These are phyloP conservation scores for Solanum hybrid DNA, from an alignment of 305 asterid genomes.

Conservation along the genomic window DNA sequence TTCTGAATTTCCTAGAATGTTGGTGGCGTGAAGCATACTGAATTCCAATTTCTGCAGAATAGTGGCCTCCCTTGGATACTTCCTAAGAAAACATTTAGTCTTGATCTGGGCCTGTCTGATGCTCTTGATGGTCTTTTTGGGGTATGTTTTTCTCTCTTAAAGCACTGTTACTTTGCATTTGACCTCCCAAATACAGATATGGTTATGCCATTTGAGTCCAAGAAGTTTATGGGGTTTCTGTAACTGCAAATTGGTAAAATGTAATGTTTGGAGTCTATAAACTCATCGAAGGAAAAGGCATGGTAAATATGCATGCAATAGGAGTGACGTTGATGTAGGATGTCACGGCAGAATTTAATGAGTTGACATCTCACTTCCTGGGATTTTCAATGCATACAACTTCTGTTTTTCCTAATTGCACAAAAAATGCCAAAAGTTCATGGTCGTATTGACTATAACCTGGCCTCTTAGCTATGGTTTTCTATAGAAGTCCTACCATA, in stretches of 20 bases:
- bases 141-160: slow-evolving; percentile 24
- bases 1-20: not conserved
- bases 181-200: not conserved
- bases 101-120: slow-evolving; percentile 58
- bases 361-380: not conserved
- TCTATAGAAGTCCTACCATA: not conserved
- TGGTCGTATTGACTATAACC: not conserved
- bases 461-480: not conserved
- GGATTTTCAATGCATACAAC: not conserved
- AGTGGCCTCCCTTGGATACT: slow-evolving; percentile 87
- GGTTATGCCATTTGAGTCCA: not conserved
- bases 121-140: slow-evolving; percentile 42
- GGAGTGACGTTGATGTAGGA: not conserved
- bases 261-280: not conserved
- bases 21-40: not conserved
- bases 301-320: not conserved
- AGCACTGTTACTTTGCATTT: not conserved
- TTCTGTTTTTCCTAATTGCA: not conserved
- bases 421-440: not conserved
- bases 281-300: not conserved
- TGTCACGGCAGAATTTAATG: not conserved
- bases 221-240: not conserved
- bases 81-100: slow-evolving; percentile 47
- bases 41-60: slow-evolving; percentile 41
- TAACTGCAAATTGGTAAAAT: not conserved